Percentiles rank a stretch among this genome's conserved stretches.
Conservation (phyloP, 2,329 filamentous ascomycete genomes). For the Clonostachys sp. region DNA sequence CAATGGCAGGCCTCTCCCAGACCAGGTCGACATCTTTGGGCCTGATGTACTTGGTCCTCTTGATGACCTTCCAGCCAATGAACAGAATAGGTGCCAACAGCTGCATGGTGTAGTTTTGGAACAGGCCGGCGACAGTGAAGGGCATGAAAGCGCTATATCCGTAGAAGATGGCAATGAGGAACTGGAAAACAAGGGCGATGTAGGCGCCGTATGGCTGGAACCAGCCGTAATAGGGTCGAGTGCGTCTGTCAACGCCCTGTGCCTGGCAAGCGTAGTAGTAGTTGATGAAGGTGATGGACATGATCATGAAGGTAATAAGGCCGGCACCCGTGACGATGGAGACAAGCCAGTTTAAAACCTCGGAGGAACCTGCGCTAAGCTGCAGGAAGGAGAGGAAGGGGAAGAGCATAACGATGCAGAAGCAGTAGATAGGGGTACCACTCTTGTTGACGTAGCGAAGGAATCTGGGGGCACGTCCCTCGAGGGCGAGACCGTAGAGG, state of each 20-base stretch:
- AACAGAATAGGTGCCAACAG: slow-evolving; percentile 49
- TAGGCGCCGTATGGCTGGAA: slow-evolving; percentile 60
- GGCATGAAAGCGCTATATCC: slow-evolving; percentile 29
- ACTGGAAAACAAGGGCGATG: slow-evolving; percentile 24
- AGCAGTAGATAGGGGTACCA: slow-evolving; percentile 59
- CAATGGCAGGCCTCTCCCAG: slow-evolving; percentile 55
- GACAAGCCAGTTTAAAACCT: slow-evolving; percentile 69
- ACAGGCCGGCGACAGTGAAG: slow-evolving; percentile 29
- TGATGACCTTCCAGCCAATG: slow-evolving; percentile 59
- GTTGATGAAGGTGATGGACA: slow-evolving; percentile 57
- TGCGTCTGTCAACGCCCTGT: slow-evolving; percentile 52
- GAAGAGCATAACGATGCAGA: slow-evolving; percentile 46
- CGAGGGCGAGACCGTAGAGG: slow-evolving; percentile 60
- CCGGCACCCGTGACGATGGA: slow-evolving; percentile 66
- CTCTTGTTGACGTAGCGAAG: slow-evolving; percentile 53
- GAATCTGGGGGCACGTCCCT: slow-evolving; percentile 57
- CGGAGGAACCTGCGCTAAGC: slow-evolving; percentile 48
- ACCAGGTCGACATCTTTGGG: slow-evolving; percentile 53
- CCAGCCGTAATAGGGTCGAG: slow-evolving; percentile 56
- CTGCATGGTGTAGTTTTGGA: slow-evolving; percentile 53
- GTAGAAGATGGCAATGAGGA: not conserved
- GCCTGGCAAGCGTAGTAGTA: slow-evolving; percentile 57
- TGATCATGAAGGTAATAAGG: slow-evolving; percentile 67
- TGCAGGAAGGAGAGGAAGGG: slow-evolving; percentile 67
- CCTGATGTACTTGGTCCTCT: slow-evolving; percentile 49